Evolutionary conservation across 163 green algal genomes (phyloP), one percentile per base, ranked within the genome.

Genomic region (Scenedesmus sp.): DNA sequence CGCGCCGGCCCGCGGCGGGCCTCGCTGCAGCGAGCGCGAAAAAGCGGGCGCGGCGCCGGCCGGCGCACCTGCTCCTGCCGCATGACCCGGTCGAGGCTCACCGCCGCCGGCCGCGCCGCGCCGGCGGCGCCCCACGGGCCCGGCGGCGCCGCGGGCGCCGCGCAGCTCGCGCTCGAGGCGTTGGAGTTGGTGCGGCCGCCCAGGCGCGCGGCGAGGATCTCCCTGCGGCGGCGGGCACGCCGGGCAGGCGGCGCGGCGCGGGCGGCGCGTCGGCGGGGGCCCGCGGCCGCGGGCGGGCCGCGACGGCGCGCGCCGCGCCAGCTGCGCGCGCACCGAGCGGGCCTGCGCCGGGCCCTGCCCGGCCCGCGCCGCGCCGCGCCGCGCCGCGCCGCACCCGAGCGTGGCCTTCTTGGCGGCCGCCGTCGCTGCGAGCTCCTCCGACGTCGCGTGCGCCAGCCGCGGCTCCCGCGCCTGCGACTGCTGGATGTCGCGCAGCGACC

Each of bases 391-490:
- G 71, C 44, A 72, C 71, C 73, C 73, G 0, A 81, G 60, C 6
- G 73, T 74, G 3, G 73, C 73, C 62, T 81, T 81, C 73, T 66
- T 74, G 20, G 60, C 58, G 39, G 48, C 77, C 26, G n/a, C n/a
- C n/a, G n/a, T n/a, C n/a, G 67, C 76, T 58, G 63, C 42, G 60
- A 48, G 33, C 74, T 29, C 66, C 62, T 33, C 62, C 26, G 73
- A 83, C 77, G 65, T 62, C 60, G 66, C 83, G 70, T 70, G 63
- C 70, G 45, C 57, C 65, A 54, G 29, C 24, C 39, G 48, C 24
- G 33, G 54, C 57, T 51, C 29, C 11, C 50, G 63, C 63, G 50
- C 31, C 65, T 63, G 28, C 26, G 4, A 15, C 50, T 26, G 50
- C 50, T n/a, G 10, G 50, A 57, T 13, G 50, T 13, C 50, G 18